These are phyloP conservation scores for Rhexocercosporidium sp. DNA, from an alignment of 2,329 filamentous ascomycete species.

Conservation along the genomic window DNA sequence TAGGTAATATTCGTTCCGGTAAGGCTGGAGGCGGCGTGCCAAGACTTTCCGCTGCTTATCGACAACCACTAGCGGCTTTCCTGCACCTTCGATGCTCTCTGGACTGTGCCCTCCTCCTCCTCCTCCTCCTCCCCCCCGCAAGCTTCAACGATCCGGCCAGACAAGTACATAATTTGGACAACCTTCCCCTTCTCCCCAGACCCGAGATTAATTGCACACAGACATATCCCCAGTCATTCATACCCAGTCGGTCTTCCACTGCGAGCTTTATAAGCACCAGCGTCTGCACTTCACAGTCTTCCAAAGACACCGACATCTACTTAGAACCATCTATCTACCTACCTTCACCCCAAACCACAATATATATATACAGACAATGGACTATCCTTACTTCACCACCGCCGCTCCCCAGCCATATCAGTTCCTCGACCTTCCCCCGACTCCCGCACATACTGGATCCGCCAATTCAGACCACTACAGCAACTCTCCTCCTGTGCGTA, in stretches of 20 bases:
- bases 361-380: conserved; percentile 48
- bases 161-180: conserved; percentile 26
- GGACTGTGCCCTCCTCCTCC: not conserved
- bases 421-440: conserved; percentile 52
- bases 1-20: not conserved
- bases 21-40: not conserved
- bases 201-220: not conserved
- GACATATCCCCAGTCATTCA: not conserved
- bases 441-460: conserved; percentile 44
- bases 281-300: conserved; percentile 8
- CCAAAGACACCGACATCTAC: conserved; percentile 19
- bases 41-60: conserved; percentile 20
- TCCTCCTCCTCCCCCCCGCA: not conserved
- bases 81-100: not conserved
- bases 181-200: conserved; percentile 13
- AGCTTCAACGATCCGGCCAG: conserved; percentile 5
- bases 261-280: conserved; percentile 20
- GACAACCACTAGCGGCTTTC: conserved; percentile 24
- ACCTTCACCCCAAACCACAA: conserved; percentile 6
- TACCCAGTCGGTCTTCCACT: not conserved
- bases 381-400: conserved; percentile 59
- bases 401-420: conserved; percentile 50
- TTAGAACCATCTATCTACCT: conserved; percentile 9
- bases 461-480: conserved; percentile 50
- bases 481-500: conserved; percentile 48